Evolutionary conservation across 176 grass and related monocot genomes (phyloP), one percentile per base, ranked within the genome.

Genomic region (Echinochloa phyllopogon): DNA sequence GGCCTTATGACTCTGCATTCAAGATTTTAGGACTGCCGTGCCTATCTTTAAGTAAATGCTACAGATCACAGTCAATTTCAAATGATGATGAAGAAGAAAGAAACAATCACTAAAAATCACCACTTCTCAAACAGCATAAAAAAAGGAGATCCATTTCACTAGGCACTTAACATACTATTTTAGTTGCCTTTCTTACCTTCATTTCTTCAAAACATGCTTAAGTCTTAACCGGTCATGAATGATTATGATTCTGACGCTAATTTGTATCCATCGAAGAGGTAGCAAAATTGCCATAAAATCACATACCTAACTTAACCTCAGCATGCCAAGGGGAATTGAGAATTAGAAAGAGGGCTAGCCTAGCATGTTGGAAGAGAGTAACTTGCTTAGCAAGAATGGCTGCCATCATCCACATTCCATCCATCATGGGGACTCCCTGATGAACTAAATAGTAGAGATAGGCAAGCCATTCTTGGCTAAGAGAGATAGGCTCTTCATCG

Each of bases 381-480:
- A 88, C 85, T 88, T 69, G 66, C n/a, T 24, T 88, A 94, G 73
- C 81, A 86, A 25, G 48, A 77, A 62, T 15, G 57, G 24, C 73
- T 6, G 43, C 85, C 85, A 79, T 80, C 72, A 53, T 74, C 76
- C 87, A 83, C 65, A 77, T 87, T 84, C 74, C 39, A 61, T 65
- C 75, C 62, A 86, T 83, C 78, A 43, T 44, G 12, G 37, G 74
- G 64, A 20, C 16, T 10, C 62, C 8, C 56, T 15, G 76, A 80
- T 57, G 87, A 65, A 84, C 60, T 12, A 58, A 79, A 86, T 21
- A 16, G 50, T 83, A 65, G 58, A 74, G 41, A 73, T 85, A 92
- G 86, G 83, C 86, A 92, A 92, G 90, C 45, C 90, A 92, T 92
- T 88, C 90, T 89, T 92, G 90, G 86, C 90, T 92, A 89, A 75